Conservation (phyloP, 129 eudicot species). For the Flaveria sonorensis region DNA sequence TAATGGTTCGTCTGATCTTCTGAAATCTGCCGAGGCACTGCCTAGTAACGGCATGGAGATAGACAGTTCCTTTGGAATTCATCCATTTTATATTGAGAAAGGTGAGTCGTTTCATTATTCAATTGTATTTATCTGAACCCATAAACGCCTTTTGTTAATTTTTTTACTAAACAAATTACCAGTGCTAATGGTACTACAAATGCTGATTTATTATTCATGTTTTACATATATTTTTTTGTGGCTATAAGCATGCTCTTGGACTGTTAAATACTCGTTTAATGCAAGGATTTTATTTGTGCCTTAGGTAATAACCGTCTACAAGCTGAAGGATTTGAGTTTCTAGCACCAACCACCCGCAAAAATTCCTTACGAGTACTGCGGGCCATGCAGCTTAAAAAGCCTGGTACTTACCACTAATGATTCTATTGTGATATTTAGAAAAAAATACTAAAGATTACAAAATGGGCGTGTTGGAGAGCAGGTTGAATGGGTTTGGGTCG, state of each 20-base stretch:
- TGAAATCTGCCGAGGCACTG: constrained; percentile 23
- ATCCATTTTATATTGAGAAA: constrained; percentile 90
- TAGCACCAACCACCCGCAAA: constrained; percentile 86
- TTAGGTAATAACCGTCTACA: constrained; percentile 52
- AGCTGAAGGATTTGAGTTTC: constrained; percentile 66
- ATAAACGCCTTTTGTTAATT: background rate
- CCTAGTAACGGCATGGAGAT: constrained; percentile 48
- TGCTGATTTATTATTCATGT: background rate
- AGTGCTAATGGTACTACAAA: background rate
- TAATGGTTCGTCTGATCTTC: constrained; percentile 63
- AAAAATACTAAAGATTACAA: background rate
- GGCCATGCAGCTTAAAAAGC: constrained; percentile 97
- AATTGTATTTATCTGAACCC: background rate
- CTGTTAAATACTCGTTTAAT: constrained; percentile 6
- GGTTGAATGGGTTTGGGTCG: background rate
- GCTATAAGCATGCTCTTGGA: background rate
- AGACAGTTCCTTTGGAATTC: constrained; percentile 67
- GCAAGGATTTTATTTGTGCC: constrained; percentile 5
- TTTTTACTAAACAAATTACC: background rate
- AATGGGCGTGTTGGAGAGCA: background rate
- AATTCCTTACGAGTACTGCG: constrained; percentile 83
- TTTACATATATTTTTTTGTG: background rate
- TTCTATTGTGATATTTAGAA: background rate
- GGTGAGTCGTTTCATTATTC: constrained; percentile 41
- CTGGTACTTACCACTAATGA: constrained; percentile 49